phyloP scores from a whole-genome alignment of 2,329 filamentous ascomycete species.

The Endocalyx cinctus region DNA sequence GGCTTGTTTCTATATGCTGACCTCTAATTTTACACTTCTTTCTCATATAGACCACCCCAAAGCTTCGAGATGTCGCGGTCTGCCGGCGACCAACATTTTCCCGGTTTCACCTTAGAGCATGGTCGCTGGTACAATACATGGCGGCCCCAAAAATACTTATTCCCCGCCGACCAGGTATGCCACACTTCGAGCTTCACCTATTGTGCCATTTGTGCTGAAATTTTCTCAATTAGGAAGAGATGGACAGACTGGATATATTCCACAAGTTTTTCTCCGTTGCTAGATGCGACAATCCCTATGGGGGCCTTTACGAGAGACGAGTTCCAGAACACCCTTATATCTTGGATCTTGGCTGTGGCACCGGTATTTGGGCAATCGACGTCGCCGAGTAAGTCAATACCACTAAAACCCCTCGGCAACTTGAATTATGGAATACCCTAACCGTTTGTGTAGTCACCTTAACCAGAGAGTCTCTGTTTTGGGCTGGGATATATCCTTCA shows the following conservation, averaged over 20 bases:
- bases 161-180: constrained; percentile 71
- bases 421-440: constrained; percentile 2
- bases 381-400: constrained; percentile 63
- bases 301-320: constrained; percentile 30
- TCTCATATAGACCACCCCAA: too few relatives aligned
- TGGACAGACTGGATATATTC: constrained; percentile 75
- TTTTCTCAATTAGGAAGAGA: constrained; percentile 52
- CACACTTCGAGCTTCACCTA: not conserved
- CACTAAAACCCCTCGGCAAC: not conserved
- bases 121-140: constrained; percentile 66
- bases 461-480: constrained; percentile 22
- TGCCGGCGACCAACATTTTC: too few relatives aligned
- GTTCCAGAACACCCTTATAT: constrained; percentile 37
- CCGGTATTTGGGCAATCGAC: constrained; percentile 87
- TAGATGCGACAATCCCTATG: constrained; percentile 38
- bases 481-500: constrained; percentile 33
- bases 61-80: too few relatives aligned
- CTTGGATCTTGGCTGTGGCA: constrained; percentile 74
- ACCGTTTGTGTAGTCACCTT: constrained; percentile 14
- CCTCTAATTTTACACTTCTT: too few relatives aligned
- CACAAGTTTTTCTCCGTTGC: constrained; percentile 71
- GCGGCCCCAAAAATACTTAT: constrained; percentile 65
- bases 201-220: constrained; percentile 7
- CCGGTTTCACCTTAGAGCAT: too few relatives aligned
- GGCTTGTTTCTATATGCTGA: too few relatives aligned